Conservation (phyloP, 1,284 basidiomycete genomes). For the Chondrostereum purpureum region DNA sequence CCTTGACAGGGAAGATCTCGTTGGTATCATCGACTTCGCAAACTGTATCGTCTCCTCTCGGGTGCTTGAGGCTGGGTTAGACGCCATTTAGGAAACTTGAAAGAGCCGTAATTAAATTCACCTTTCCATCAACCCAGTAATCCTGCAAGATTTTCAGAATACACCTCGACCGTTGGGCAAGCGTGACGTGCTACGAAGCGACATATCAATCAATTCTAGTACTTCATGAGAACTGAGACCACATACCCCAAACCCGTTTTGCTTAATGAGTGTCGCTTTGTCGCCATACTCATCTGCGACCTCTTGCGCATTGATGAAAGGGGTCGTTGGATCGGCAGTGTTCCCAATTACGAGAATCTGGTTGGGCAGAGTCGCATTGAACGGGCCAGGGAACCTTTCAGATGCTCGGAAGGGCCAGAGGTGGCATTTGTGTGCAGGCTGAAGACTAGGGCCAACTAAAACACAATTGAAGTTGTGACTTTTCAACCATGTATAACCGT, state of each 20-base stretch:
- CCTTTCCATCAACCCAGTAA: background rate
- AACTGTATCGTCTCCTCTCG: background rate
- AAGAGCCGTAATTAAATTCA: background rate
- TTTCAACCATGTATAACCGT: too few species aligned
- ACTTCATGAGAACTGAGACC: background rate
- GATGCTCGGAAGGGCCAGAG: conserved; percentile 4
- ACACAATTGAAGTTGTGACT: too few species aligned
- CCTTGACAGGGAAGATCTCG: background rate
- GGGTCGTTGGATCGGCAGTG: conserved; percentile 3
- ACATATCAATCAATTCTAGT: background rate
- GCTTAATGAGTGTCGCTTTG: conserved; percentile 2
- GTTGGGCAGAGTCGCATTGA: background rate
- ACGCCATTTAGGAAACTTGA: too few species aligned
- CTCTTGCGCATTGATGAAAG: conserved; percentile 2
- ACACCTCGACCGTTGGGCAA: background rate
- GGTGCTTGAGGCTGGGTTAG: background rate
- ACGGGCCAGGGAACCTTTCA: conserved; percentile 4
- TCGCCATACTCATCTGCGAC: conserved; percentile 2
- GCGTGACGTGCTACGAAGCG: background rate
- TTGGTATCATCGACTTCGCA: background rate
- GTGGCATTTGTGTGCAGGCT: conserved; percentile 1
- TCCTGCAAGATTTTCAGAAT: background rate
- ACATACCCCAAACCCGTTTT: conserved; percentile 3
- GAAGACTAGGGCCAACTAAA: conserved; percentile 1
- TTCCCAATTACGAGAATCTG: conserved; percentile 6